Percentiles rank a stretch among this genome's conserved stretches.
Conservation (phyloP, 768 basidiomycete species). For the Tricholoma flavovirens region DNA sequence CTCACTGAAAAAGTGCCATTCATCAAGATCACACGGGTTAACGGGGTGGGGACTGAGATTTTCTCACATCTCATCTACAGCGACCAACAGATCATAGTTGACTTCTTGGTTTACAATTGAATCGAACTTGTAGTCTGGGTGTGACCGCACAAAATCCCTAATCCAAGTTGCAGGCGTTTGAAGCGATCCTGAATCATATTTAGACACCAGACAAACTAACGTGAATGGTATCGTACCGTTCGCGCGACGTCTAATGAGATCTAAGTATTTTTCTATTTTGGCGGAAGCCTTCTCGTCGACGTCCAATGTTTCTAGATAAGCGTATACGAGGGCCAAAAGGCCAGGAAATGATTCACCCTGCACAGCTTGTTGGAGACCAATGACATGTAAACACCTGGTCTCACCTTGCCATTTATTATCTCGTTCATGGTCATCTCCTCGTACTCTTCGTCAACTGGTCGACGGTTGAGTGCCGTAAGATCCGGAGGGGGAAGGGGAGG, state of each 20-base stretch:
- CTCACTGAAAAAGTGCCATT: conserved; percentile 39
- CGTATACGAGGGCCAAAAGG: conserved; percentile 71
- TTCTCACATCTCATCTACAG: conserved; percentile 87
- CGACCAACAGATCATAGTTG: conserved; percentile 88
- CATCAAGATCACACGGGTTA: conserved; percentile 1
- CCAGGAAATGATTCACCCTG: conserved; percentile 71
- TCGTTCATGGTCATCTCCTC: conserved; percentile 90
- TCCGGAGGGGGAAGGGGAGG: conserved; percentile 50
- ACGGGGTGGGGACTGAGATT: conserved; percentile 4
- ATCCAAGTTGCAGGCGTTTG: conserved; percentile 92
- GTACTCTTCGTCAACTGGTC: conserved; percentile 73
- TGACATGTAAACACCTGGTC: conserved; percentile 9
- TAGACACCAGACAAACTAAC: not conserved
- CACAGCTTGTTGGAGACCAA: not conserved
- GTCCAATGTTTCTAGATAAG: conserved; percentile 85
- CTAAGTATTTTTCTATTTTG: conserved; percentile 72
- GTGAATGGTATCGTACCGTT: conserved; percentile 49
- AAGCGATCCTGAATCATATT: conserved; percentile 52
- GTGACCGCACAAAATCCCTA: conserved; percentile 82
- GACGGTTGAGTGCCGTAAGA: conserved; percentile 30
- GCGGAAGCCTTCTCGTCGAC: conserved; percentile 52
- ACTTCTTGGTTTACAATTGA: conserved; percentile 90
- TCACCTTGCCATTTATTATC: conserved; percentile 90
- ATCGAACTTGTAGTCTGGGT: conserved; percentile 89
- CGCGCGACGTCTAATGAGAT: conserved; percentile 72